Conservation (phyloP, 352 stramenopile genomes). For the Phytophthora podocarpi region DNA sequence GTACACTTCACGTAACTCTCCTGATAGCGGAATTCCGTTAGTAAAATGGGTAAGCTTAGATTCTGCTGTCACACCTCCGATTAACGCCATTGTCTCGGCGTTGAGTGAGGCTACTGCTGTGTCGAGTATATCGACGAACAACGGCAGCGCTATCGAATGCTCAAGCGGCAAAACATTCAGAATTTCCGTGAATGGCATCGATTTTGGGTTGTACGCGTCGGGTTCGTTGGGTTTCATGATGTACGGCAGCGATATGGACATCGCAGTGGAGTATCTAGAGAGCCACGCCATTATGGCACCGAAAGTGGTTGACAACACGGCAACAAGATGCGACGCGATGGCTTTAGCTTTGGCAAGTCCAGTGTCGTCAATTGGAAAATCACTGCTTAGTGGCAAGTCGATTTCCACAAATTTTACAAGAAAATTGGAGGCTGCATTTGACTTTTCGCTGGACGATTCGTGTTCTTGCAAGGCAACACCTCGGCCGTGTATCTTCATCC, state of each 20-base stretch:
- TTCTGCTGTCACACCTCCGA: not conserved
- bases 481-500: constrained; percentile 30
- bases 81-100: constrained; percentile 16
- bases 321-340: not conserved
- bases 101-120: not conserved
- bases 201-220: constrained; percentile 18
- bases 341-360: not conserved
- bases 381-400: constrained; percentile 16
- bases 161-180: constrained; percentile 1
- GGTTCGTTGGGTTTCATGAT: constrained; percentile 14
- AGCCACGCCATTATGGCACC: not conserved
- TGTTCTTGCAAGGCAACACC: constrained; percentile 21
- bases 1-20: constrained; percentile 8
- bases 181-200: constrained; percentile 1
- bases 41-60: constrained; percentile 5
- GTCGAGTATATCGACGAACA: constrained; percentile 1
- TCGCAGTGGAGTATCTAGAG: constrained; percentile 12
- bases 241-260: constrained; percentile 16
- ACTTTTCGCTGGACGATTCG: not conserved
- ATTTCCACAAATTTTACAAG: not conserved
- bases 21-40: not conserved
- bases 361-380: constrained; percentile 11
- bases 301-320: not conserved
- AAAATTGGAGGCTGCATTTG: not conserved
- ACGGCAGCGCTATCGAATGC: not conserved